Conservation (phyloP, 192 early-diverging fungal genomes). For the Backusella parvicylindrica region DNA sequence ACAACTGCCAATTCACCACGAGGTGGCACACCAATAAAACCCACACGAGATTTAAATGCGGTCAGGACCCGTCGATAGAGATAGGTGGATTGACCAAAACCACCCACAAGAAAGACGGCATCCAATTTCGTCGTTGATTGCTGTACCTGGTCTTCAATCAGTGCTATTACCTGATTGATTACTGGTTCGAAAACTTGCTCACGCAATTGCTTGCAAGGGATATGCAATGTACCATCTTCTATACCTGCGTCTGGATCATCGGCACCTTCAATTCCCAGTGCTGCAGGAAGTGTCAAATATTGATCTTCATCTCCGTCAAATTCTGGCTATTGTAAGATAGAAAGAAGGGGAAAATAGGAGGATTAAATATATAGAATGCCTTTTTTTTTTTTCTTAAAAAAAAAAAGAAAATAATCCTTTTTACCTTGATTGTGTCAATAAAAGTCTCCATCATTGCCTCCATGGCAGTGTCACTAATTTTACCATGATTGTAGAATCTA, state of each 20-base stretch:
- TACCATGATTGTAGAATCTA: constrained; percentile 34
- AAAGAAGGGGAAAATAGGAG: background rate
- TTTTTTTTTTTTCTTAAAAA: too few relatives aligned
- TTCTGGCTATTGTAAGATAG: constrained; percentile 29
- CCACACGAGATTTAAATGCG: constrained; percentile 32
- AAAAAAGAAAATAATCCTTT: background rate
- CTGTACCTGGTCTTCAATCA: constrained; percentile 42
- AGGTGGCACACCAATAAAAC: constrained; percentile 42
- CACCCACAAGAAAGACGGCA: constrained; percentile 48
- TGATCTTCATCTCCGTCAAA: constrained; percentile 47
- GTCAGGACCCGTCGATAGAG: constrained; percentile 39
- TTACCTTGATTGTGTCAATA: constrained; percentile 47
- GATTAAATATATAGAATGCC: background rate
- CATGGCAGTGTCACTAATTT: constrained; percentile 25
- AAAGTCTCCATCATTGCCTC: constrained; percentile 44
- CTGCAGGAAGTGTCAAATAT: constrained; percentile 38
- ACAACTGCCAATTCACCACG: constrained; percentile 48
- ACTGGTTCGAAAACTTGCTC: constrained; percentile 50
- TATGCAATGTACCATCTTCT: constrained; percentile 39
- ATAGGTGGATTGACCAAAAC: constrained; percentile 50
- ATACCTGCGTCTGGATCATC: constrained; percentile 37
- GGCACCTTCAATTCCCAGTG: constrained; percentile 30
- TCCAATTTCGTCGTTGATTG: constrained; percentile 34
- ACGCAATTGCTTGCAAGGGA: constrained; percentile 39
- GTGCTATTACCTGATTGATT: constrained; percentile 39